These are phyloP conservation scores for Wickerhamomyces mucosus DNA, from an alignment of 805 yeast genomes.

Conservation along the genomic window DNA sequence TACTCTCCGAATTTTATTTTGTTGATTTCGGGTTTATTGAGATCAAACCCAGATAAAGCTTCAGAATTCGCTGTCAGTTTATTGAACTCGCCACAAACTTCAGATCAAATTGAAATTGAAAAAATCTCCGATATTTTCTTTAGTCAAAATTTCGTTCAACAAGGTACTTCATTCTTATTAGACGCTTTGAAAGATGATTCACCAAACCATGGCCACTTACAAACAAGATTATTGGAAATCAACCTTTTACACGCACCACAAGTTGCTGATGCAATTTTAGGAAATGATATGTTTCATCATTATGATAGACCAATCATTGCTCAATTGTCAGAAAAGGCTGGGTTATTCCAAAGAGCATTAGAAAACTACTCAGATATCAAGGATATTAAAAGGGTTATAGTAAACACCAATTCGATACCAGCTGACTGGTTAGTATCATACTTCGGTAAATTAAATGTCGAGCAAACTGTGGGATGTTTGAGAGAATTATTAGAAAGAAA, in stretches of 20 bases:
- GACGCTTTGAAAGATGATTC: constrained; percentile 92
- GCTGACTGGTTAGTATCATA: constrained; percentile 89
- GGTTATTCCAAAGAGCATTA: constrained; percentile 87
- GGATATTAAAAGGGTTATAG: constrained; percentile 92
- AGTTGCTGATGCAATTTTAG: constrained; percentile 97
- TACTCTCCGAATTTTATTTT: constrained; percentile 87
- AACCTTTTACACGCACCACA: constrained; percentile 95
- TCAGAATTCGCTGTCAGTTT: constrained; percentile 92
- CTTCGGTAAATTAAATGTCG: constrained; percentile 91
- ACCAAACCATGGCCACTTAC: constrained; percentile 93
- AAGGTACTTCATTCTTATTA: constrained; percentile 93
- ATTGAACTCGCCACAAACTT: constrained; percentile 51
- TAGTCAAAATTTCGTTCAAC: constrained; percentile 89
- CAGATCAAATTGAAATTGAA: constrained; percentile 64
- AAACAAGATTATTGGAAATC: constrained; percentile 88
- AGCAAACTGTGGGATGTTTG: constrained; percentile 82
- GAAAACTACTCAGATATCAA: constrained; percentile 92
- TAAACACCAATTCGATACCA: constrained; percentile 76
- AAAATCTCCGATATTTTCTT: constrained; percentile 88
- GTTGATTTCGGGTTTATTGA: constrained; percentile 79
- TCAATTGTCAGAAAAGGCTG: constrained; percentile 89
- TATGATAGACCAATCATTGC: constrained; percentile 94
- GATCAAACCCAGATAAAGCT: constrained; percentile 96
- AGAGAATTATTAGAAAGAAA: constrained; percentile 76
- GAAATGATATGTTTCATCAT: constrained; percentile 91